These are phyloP conservation scores for Fusarium tuaranense DNA, from an alignment of 2,329 filamentous ascomycete genomes.

Conservation along the genomic window DNA sequence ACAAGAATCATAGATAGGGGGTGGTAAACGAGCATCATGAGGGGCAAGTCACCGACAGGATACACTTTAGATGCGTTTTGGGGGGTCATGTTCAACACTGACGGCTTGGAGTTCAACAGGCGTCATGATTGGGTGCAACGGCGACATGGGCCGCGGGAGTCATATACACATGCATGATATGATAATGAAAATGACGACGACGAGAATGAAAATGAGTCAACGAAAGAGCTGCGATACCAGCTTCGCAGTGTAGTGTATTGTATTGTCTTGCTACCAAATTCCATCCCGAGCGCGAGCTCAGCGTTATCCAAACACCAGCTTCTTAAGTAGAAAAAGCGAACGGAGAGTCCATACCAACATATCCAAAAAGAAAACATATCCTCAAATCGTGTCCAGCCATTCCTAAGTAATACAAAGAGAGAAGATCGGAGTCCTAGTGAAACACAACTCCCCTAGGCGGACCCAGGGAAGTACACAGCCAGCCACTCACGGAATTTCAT, in stretches of 20 bases:
- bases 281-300: slow-evolving; percentile 7
- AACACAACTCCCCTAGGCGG: not conserved
- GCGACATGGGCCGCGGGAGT: not conserved
- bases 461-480: slow-evolving; percentile 7
- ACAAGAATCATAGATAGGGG: slow-evolving; percentile 16
- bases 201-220: not conserved
- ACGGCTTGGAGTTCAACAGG: slow-evolving; percentile 24
- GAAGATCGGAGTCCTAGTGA: not conserved
- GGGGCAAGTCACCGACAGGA: not conserved
- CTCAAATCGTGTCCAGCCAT: not conserved
- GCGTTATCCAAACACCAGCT: slow-evolving; percentile 1
- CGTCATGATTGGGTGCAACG: slow-evolving; percentile 4
- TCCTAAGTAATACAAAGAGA: not conserved
- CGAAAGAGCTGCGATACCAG: slow-evolving; percentile 12
- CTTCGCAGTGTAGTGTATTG: not conserved
- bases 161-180: not conserved
- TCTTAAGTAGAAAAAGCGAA: slow-evolving; percentile 1
- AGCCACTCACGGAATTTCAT: slow-evolving; percentile 68
- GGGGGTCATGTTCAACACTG: slow-evolving; percentile 30
- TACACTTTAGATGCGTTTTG: slow-evolving; percentile 16
- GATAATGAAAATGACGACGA: not conserved
- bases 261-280: slow-evolving; percentile 4
- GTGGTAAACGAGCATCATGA: not conserved
- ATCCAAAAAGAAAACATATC: not conserved
- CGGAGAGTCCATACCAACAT: not conserved